Conservation (phyloP, 495 filamentous ascomycete genomes). For the Hypomontagnella monticulosa region DNA sequence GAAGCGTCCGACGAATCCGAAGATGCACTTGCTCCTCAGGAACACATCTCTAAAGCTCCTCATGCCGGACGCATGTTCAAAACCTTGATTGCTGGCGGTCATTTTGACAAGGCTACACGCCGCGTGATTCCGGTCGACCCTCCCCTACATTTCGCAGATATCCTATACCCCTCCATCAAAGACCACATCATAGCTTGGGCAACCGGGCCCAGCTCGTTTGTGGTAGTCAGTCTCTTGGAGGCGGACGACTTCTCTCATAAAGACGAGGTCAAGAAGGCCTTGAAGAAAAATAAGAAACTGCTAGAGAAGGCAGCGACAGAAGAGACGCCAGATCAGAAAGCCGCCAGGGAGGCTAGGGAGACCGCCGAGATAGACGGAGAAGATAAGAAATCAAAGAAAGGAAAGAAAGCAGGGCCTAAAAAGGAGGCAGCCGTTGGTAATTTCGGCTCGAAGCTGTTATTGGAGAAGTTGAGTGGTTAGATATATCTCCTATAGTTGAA, state of each 20-base stretch:
- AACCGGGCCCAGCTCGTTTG: slow-evolving; percentile 80
- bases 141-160: slow-evolving; percentile 78
- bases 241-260: slow-evolving; percentile 76
- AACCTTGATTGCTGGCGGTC: slow-evolving; percentile 84
- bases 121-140: slow-evolving; percentile 75
- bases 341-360: slow-evolving; percentile 50
- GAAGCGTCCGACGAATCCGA: slow-evolving; percentile 50
- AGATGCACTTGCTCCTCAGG: slow-evolving; percentile 27
- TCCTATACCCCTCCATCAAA: slow-evolving; percentile 80
- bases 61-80: slow-evolving; percentile 88
- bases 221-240: slow-evolving; percentile 82
- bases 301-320: slow-evolving; percentile 60
- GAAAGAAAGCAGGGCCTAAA: slow-evolving; percentile 49
- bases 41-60: slow-evolving; percentile 67
- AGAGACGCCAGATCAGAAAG: slow-evolving; percentile 52
- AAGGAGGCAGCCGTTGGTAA: slow-evolving; percentile 58
- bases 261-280: slow-evolving; percentile 68
- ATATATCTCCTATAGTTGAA: neutral
- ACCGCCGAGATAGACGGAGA: slow-evolving; percentile 40
- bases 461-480: slow-evolving; percentile 55
- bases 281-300: slow-evolving; percentile 67
- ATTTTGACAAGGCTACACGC: slow-evolving; percentile 76
- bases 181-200: slow-evolving; percentile 86
- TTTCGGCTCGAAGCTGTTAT: slow-evolving; percentile 63
- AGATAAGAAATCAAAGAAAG: slow-evolving; percentile 46